Conservation (phyloP, 805 yeast species). For the Torulaspora indica region DNA sequence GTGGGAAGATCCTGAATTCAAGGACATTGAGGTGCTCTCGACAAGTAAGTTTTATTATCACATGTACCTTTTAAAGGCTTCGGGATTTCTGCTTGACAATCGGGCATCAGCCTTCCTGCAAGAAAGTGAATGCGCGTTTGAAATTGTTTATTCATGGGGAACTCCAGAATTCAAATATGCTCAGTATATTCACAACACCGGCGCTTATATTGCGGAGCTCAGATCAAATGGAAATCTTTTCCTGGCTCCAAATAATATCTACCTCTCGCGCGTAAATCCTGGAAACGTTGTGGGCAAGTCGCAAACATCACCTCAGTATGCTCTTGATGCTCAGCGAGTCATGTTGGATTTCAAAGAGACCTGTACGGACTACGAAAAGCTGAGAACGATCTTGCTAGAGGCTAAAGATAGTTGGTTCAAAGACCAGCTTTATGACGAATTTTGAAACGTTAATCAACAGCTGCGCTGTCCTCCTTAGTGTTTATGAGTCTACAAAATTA, state of each 20-base stretch:
- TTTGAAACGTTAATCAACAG: neutral
- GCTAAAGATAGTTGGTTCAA: slow-evolving; percentile 49
- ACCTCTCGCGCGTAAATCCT: slow-evolving; percentile 66
- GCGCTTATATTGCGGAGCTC: slow-evolving; percentile 84
- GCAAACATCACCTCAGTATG: slow-evolving; percentile 32
- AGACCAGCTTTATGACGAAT: slow-evolving; percentile 34
- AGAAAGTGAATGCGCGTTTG: slow-evolving; percentile 46
- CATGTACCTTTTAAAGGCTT: slow-evolving; percentile 57
- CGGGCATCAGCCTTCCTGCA: slow-evolving; percentile 64
- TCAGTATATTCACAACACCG: slow-evolving; percentile 86
- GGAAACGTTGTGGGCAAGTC: slow-evolving; percentile 34
- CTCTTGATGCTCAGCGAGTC: slow-evolving; percentile 65
- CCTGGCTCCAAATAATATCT: slow-evolving; percentile 82
- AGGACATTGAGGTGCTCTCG: slow-evolving; percentile 38
- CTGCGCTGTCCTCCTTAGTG: neutral
- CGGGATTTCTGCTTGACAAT: slow-evolving; percentile 79
- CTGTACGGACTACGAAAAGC: slow-evolving; percentile 49
- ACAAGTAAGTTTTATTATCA: slow-evolving; percentile 71
- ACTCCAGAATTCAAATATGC: slow-evolving; percentile 72
- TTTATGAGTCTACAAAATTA: neutral
- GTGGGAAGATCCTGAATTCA: slow-evolving; percentile 57
- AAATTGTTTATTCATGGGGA: slow-evolving; percentile 88
- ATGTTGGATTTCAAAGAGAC: slow-evolving; percentile 63
- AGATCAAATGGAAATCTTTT: slow-evolving; percentile 72
- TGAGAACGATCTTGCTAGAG: slow-evolving; percentile 52